Evolutionary conservation across 805 yeast species (phyloP).

Genomic region (Nakazawaea ishiwadae): DNA sequence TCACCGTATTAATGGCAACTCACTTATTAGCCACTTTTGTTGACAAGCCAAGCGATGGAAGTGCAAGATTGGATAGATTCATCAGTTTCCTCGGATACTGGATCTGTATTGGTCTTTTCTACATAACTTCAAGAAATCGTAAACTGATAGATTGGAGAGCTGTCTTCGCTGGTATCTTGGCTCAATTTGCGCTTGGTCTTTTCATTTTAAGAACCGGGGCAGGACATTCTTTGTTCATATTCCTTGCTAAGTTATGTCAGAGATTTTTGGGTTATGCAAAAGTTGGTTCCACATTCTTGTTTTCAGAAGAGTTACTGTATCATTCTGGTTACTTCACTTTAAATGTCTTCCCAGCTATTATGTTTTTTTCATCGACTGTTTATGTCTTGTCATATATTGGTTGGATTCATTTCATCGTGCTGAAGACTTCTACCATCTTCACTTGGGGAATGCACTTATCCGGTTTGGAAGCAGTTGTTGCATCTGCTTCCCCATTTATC

Average conservation of each 20-base stretch:
- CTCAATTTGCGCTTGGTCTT: constrained; percentile 55
- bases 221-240: constrained; percentile 60
- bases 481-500: constrained; percentile 63
- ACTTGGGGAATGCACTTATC: constrained; percentile 55
- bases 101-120: constrained; percentile 41
- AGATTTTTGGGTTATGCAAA: constrained; percentile 52
- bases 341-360: constrained; percentile 56
- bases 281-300: constrained; percentile 57
- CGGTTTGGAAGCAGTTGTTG: constrained; percentile 63
- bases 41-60: constrained; percentile 40
- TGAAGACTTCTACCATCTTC: constrained; percentile 52
- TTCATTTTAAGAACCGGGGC: constrained; percentile 56
- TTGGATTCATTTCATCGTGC: constrained; percentile 53
- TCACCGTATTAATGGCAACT: constrained; percentile 38
- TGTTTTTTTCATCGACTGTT: constrained; percentile 59
- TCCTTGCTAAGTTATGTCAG: constrained; percentile 53
- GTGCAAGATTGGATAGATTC: constrained; percentile 50
- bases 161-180: constrained; percentile 54
- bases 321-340: constrained; percentile 45
- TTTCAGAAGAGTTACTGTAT: constrained; percentile 34
- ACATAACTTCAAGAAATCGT: constrained; percentile 40
- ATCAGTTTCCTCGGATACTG: constrained; percentile 52
- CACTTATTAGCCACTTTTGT: constrained; percentile 53
- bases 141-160: constrained; percentile 49
- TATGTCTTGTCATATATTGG: constrained; percentile 60